These are phyloP conservation scores for Mallotus japonicus DNA, from an alignment of 441 rosid genomes.

Conservation along the genomic window DNA sequence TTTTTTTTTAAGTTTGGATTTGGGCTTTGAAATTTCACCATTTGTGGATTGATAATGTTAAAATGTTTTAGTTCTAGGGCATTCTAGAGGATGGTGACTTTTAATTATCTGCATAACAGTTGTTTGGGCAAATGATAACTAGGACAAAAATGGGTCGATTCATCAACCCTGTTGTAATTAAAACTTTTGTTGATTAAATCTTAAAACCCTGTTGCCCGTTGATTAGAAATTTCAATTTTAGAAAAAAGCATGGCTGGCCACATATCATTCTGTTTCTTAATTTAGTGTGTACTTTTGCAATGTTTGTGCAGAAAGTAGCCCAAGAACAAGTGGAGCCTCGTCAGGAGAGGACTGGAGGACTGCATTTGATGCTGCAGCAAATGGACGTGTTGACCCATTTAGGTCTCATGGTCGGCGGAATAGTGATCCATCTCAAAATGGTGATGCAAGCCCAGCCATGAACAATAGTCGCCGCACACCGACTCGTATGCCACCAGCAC, in stretches of 20 bases:
- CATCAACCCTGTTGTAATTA: no score
- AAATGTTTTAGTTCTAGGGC: neutral
- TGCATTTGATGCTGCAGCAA: conserved; percentile 88
- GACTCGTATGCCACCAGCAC: conserved; percentile 85
- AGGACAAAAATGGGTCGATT: neutral
- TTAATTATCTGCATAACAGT: neutral
- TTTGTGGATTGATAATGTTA: neutral
- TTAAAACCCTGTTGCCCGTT: no score
- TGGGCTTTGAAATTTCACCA: neutral
- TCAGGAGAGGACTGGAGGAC: conserved; percentile 95
- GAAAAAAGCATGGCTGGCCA: no score
- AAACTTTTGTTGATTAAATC: no score
- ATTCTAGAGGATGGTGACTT: neutral
- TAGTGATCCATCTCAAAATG: conserved; percentile 86
- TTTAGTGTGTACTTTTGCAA: neutral
- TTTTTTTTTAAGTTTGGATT: neutral
- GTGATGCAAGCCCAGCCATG: conserved; percentile 54
- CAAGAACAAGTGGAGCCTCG: conserved; percentile 50
- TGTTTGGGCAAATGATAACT: neutral
- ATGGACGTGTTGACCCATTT: conserved; percentile 53
- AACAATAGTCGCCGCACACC: conserved; percentile 84
- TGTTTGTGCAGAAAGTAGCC: conserved; percentile 70
- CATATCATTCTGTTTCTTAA: neutral
- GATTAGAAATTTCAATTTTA: no score
- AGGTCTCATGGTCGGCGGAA: conserved; percentile 70